Evolutionary conservation across 768 basidiomycete genomes (phyloP).

Genomic region (Boletus subparvulus): DNA sequence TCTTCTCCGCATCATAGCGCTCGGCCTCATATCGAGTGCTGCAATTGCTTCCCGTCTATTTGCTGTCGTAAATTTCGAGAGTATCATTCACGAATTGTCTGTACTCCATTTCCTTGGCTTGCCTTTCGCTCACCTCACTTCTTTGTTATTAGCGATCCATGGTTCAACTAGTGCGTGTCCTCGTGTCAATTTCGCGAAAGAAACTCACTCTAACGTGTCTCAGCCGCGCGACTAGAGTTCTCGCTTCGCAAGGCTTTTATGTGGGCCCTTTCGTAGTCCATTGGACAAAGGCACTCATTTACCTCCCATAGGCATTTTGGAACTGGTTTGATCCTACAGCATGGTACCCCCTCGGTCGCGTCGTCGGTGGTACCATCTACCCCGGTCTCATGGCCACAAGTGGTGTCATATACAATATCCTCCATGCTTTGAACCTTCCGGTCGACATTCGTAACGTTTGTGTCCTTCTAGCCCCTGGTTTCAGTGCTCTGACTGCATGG

Average conservation of each 20-base stretch:
- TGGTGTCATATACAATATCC: slow-evolving; percentile 91
- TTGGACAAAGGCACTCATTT: slow-evolving; percentile 6
- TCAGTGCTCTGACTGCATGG: slow-evolving; percentile 95
- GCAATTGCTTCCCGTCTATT: slow-evolving; percentile 96
- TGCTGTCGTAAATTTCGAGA: slow-evolving; percentile 97
- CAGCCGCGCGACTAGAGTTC: slow-evolving; percentile 89
- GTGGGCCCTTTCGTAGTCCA: slow-evolving; percentile 45
- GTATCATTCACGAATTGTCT: slow-evolving; percentile 99
- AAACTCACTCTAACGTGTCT: slow-evolving; percentile 2
- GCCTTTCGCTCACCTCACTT: not conserved
- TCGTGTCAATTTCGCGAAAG: not conserved
- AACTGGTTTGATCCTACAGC: slow-evolving; percentile 99
- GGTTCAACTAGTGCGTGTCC: slow-evolving; percentile 94
- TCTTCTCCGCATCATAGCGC: slow-evolving; percentile 85
- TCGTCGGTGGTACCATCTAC: slow-evolving; percentile 97
- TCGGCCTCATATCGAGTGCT: slow-evolving; percentile 88
- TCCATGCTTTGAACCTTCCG: slow-evolving; percentile 86
- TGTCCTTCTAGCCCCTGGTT: slow-evolving; percentile 94
- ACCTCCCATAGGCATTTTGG: slow-evolving; percentile 89
- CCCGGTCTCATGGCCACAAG: slow-evolving; percentile 98
- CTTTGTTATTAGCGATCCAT: slow-evolving; percentile 72
- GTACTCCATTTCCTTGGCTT: slow-evolving; percentile 30
- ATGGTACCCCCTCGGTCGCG: slow-evolving; percentile 98
- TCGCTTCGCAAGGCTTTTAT: slow-evolving; percentile 94
- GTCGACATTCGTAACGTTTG: slow-evolving; percentile 98